Conservation (phyloP, 305 asterid genomes). For the Solanum hybrid region DNA sequence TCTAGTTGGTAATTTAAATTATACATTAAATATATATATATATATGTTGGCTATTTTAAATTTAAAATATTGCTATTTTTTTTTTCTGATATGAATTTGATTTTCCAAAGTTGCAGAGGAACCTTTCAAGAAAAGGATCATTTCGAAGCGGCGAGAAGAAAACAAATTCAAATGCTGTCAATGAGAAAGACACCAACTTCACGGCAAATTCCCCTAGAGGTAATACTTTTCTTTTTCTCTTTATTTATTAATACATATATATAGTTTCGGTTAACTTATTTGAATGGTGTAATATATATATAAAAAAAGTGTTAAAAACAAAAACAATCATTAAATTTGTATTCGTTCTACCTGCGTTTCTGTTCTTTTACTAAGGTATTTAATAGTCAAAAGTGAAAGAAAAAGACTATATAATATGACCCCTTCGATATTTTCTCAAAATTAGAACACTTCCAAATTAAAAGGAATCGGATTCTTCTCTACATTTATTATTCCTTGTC, state of each 20-base stretch:
- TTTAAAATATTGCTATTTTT: background rate
- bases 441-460: conserved; percentile 1
- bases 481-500: background rate
- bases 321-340: background rate
- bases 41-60: too few relatives aligned
- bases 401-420: background rate
- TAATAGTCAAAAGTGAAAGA: background rate
- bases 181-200: conserved; percentile 28
- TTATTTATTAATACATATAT: background rate
- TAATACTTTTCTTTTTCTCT: background rate
- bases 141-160: conserved; percentile 39
- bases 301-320: background rate
- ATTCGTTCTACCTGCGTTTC: background rate
- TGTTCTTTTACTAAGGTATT: background rate
- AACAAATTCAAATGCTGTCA: conserved; percentile 11
- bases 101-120: conserved; percentile 35
- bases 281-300: background rate
- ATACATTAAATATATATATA: background rate
- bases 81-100: background rate
- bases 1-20: background rate
- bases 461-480: conserved; percentile 5
- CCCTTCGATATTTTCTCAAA: background rate
- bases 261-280: background rate
- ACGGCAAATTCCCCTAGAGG: conserved; percentile 52
- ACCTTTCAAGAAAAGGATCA: conserved; percentile 61